Evolutionary conservation across 2,329 filamentous ascomycete genomes (phyloP).

Genomic region (Claviceps pusilla): DNA sequence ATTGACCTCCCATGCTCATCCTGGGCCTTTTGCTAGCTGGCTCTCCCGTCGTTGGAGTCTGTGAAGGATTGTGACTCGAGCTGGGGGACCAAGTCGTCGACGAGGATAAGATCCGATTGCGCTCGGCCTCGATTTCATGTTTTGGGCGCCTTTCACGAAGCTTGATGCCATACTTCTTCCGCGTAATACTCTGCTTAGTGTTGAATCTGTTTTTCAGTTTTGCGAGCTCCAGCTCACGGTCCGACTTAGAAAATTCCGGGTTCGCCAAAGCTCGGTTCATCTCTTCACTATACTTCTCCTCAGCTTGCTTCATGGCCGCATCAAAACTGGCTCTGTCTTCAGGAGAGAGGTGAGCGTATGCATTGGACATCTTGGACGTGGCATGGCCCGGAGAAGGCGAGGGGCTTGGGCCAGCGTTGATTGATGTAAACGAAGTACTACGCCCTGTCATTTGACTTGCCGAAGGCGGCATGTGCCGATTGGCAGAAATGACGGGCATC

Average conservation of each 20-base stretch:
- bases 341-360: constrained; percentile 29
- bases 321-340: constrained; percentile 14
- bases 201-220: constrained; percentile 37
- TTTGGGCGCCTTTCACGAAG: constrained; percentile 33
- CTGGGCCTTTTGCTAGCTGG: constrained; percentile 13
- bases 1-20: constrained; percentile 4
- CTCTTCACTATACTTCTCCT: constrained; percentile 23
- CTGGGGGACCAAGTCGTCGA: neutral
- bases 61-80: neutral
- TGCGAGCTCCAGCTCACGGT: constrained; percentile 20
- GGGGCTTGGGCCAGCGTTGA: neutral
- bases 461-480: neutral
- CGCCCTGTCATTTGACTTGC: neutral
- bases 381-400: neutral
- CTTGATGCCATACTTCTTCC: constrained; percentile 43
- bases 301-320: constrained; percentile 15
- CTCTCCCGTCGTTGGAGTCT: neutral
- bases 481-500: neutral
- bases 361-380: constrained; percentile 12
- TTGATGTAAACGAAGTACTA: neutral
- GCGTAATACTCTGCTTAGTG: constrained; percentile 40
- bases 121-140: constrained; percentile 30
- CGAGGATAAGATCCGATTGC: constrained; percentile 19
- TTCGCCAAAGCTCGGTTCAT: constrained; percentile 26
- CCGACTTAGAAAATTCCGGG: constrained; percentile 17